Conservation (phyloP, 306 rosid species). For the Quercus variabilis region DNA sequence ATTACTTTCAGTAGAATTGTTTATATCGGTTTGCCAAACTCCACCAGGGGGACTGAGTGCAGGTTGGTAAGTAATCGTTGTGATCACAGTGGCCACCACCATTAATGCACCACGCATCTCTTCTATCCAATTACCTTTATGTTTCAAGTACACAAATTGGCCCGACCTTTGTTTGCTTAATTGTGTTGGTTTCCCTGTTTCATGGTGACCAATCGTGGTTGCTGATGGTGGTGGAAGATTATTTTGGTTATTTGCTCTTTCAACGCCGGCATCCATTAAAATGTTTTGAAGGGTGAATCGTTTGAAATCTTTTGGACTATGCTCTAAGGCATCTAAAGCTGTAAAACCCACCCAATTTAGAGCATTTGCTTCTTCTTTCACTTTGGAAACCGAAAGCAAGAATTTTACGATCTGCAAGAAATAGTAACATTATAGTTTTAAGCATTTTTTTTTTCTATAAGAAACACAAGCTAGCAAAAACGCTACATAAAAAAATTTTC, state of each 20-base stretch:
- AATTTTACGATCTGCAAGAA: not conserved
- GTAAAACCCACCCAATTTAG: not conserved
- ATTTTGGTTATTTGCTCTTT: too few relatives aligned
- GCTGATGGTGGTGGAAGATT: too few relatives aligned
- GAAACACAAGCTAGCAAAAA: too few relatives aligned
- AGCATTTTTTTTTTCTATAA: too few relatives aligned
- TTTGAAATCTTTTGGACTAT: not conserved
- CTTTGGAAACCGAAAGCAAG: not conserved
- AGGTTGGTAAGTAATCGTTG: not conserved
- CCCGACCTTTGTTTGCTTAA: not conserved
- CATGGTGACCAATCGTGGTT: too few relatives aligned
- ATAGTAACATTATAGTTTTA: too few relatives aligned
- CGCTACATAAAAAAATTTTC: too few relatives aligned
- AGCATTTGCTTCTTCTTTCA: not conserved
- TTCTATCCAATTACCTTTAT: not conserved
- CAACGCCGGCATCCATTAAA: too few relatives aligned
- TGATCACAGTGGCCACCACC: too few relatives aligned
- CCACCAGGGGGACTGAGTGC: constrained; percentile 4
- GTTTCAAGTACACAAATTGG: too few relatives aligned
- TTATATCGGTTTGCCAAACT: not conserved
- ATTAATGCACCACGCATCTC: too few relatives aligned
- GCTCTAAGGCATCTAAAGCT: not conserved
- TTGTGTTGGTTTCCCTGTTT: not conserved
- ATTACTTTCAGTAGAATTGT: too few relatives aligned
- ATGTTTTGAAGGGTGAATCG: not conserved